A percentile compares a stretch with the other conserved stretches of the same genome.
phyloP scores from a whole-genome alignment of 75 land plant genomes.

The Pinus taeda region DNA sequence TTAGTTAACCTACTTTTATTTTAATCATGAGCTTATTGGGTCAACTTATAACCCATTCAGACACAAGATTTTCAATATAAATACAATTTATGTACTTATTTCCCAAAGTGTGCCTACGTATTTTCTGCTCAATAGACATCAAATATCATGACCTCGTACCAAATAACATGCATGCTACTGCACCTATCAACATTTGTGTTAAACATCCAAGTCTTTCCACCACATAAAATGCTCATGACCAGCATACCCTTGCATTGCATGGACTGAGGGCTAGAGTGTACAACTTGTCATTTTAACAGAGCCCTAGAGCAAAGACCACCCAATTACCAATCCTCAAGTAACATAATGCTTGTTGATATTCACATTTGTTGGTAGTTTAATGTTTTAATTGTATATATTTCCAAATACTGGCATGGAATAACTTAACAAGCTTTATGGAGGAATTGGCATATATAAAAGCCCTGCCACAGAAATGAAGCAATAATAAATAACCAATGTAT shows the following conservation, averaged over 20 bases:
- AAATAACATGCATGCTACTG: not conserved
- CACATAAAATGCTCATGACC: not conserved
- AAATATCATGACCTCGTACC: not conserved
- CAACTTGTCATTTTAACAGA: too few species aligned
- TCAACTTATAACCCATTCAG: not conserved
- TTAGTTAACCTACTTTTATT: not conserved
- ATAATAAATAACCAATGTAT: not conserved
- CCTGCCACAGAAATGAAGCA: not conserved
- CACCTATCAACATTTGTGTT: not conserved
- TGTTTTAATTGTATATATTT: not conserved
- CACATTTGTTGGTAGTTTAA: not conserved
- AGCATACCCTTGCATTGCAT: not conserved
- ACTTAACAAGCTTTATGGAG: not conserved
- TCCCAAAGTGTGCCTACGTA: not conserved
- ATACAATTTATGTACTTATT: not conserved
- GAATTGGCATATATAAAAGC: not conserved
- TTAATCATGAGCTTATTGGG: not conserved
- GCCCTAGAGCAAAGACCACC: not conserved
- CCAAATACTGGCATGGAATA: too few species aligned
- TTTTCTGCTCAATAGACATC: not conserved
- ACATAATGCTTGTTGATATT: not conserved
- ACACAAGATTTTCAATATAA: not conserved
- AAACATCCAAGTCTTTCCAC: not conserved
- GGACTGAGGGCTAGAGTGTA: not conserved
- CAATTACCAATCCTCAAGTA: not conserved